Base-by-base conservation (phyloP, 1,284 basidiomycete genomes). In the Ganoderma multipileum region DNA sequence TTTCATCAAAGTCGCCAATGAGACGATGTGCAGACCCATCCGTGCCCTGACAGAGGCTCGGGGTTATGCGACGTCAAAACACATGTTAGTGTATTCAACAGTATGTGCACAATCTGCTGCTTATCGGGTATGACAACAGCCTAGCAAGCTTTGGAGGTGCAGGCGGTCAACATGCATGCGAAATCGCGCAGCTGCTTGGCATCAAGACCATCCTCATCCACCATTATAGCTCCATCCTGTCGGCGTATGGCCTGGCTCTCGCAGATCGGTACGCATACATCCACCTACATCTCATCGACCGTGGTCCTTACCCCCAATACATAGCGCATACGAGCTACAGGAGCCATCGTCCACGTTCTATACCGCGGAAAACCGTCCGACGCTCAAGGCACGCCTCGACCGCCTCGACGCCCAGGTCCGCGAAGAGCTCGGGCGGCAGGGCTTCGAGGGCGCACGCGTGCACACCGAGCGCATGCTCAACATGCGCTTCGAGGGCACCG, bases 21-120 rank as follows among this genome's bases (percentile, higher is more conserved):
- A 96, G 82, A 95, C 94, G 0, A 98, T 98, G 96, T 93, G 92
- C 74, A 84, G 96, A 57, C 97, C 96, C 1, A 98, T 98, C 69
- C 89, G 96, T 8, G 91, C 96, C 1, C 80, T 98, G 69, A 98
- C 96, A 0, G 97, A 97, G 80, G 95, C 94, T 0, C 84, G 95
- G 60, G 96, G 97, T 5, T 91, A 95, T 79, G 92, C 93, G 2
- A 93, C 94, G 0, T 87, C 89, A 0, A 91, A 90, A 75, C 97
- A 98, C 77, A 87, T 95, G 89, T 92, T 77, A 52, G 86, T 28
- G n/a, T 16, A 36, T 44, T 42, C 57, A 57, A 14, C 14, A 23
- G 2, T 18, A 60, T 60, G 33, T 23, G 38, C 63, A 38, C 63
- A 39, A 28, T 47, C 4, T 59, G 8, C 23, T 14, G 18, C 11